A percentile compares a stretch with the other conserved stretches of the same genome.
These are phyloP conservation scores for Penicillium rolfsii DNA, from an alignment of 2,329 filamentous ascomycete genomes.

Conservation along the genomic window DNA sequence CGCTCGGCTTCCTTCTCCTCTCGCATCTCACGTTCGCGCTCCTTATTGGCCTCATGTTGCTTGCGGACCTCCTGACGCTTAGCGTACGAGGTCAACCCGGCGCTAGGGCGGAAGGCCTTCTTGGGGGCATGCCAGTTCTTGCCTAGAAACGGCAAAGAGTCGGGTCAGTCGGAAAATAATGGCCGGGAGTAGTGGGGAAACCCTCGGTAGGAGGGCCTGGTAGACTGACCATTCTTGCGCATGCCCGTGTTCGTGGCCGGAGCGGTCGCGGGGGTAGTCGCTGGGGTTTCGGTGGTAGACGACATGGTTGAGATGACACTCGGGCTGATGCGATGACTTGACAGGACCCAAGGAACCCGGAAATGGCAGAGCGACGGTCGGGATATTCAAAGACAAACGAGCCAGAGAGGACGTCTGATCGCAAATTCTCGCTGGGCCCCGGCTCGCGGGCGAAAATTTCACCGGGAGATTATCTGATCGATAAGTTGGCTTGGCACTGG, in stretches of 20 bases:
- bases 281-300: conserved; percentile 7
- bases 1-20: conserved; percentile 90
- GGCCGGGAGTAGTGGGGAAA: conserved; percentile 19
- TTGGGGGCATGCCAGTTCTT: conserved; percentile 92
- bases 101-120: conserved; percentile 79
- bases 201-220: conserved; percentile 1
- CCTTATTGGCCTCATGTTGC: conserved; percentile 76
- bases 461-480: conserved; percentile 44
- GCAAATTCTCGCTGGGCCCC: conserved; percentile 3
- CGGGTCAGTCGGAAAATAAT: conserved; percentile 20
- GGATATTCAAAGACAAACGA: background rate
- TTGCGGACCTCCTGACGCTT: conserved; percentile 73
- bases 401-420: background rate
- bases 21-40: conserved; percentile 93
- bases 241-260: conserved; percentile 67
- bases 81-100: conserved; percentile 77
- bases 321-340: background rate
- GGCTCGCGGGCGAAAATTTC: conserved; percentile 22
- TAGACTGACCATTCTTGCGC: conserved; percentile 75
- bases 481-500: conserved; percentile 45
- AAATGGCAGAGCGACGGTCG: background rate
- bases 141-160: conserved; percentile 57
- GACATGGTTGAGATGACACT: background rate
- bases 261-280: conserved; percentile 37
- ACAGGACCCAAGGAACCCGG: background rate